A percentile compares a stretch with the other conserved stretches of the same genome.
Conservation (phyloP, 305 asterid species). For the Fraxinus latifolia region DNA sequence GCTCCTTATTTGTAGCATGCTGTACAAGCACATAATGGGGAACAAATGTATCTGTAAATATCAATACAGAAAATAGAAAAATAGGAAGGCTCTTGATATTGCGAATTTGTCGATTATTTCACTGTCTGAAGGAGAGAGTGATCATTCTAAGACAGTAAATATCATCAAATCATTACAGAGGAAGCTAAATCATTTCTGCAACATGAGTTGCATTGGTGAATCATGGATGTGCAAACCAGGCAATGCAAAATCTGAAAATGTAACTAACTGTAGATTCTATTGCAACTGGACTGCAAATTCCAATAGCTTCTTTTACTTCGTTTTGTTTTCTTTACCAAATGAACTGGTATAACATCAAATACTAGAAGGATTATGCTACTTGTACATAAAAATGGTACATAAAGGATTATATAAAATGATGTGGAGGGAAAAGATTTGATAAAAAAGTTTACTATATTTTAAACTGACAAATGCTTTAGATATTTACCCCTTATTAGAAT, state of each 20-base stretch:
- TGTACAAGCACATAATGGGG: slow-evolving; percentile 27
- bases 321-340: not conserved
- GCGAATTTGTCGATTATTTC: not conserved
- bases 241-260: not conserved
- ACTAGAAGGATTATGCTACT: not conserved
- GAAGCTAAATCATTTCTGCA: not conserved
- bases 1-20: slow-evolving; percentile 66
- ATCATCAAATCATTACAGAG: not conserved
- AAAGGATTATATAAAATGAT: not conserved
- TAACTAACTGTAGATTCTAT: not conserved
- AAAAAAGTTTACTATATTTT: too few species aligned
- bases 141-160: not conserved
- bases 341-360: not conserved
- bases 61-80: not conserved
- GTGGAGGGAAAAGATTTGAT: not conserved
- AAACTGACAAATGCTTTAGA: not conserved
- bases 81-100: not conserved
- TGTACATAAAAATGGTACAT: not conserved
- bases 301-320: not conserved
- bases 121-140: not conserved
- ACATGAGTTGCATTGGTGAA: not conserved
- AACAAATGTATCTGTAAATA: not conserved
- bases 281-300: not conserved
- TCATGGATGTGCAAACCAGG: not conserved
- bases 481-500: not conserved